These are phyloP conservation scores for Diospyros kaki DNA, from an alignment of 148 eudicot genomes.

Conservation along the genomic window DNA sequence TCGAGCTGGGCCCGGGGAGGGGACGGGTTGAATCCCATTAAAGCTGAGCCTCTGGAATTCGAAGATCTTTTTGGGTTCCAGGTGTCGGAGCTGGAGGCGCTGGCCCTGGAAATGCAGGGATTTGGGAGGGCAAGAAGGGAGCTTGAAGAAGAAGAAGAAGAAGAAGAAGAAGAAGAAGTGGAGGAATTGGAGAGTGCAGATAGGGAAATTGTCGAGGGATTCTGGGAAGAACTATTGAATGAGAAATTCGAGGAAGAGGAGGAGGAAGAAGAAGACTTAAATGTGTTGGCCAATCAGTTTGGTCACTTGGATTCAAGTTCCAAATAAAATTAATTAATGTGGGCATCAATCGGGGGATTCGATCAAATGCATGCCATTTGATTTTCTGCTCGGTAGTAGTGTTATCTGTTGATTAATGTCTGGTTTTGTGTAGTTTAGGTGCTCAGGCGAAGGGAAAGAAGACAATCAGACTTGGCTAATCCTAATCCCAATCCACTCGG, in stretches of 20 bases:
- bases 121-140: slow-evolving; percentile 47
- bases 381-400: not conserved
- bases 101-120: slow-evolving; percentile 90
- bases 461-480: not conserved
- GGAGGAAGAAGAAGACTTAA: slow-evolving; percentile 33
- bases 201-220: slow-evolving; percentile 69
- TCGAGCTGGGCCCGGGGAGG: slow-evolving; percentile 21
- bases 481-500: not conserved
- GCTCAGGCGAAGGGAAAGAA: slow-evolving; percentile 16
- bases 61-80: slow-evolving; percentile 23
- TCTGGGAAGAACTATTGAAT: slow-evolving; percentile 82
- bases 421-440: slow-evolving; percentile 23
- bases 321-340: not conserved
- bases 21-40: slow-evolving; percentile 18
- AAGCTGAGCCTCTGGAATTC: slow-evolving; percentile 54
- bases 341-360: too few species aligned
- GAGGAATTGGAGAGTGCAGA: slow-evolving; percentile 34
- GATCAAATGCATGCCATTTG: too few species aligned
- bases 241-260: slow-evolving; percentile 43
- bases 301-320: slow-evolving; percentile 28
- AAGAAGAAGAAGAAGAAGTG: slow-evolving; percentile 3
- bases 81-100: slow-evolving; percentile 81
- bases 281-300: slow-evolving; percentile 37
- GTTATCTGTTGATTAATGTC: slow-evolving; percentile 7
- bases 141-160: slow-evolving; percentile 22